Base-by-base conservation (phyloP, 2,329 filamentous ascomycete genomes). In the Neurospora crassa region DNA sequence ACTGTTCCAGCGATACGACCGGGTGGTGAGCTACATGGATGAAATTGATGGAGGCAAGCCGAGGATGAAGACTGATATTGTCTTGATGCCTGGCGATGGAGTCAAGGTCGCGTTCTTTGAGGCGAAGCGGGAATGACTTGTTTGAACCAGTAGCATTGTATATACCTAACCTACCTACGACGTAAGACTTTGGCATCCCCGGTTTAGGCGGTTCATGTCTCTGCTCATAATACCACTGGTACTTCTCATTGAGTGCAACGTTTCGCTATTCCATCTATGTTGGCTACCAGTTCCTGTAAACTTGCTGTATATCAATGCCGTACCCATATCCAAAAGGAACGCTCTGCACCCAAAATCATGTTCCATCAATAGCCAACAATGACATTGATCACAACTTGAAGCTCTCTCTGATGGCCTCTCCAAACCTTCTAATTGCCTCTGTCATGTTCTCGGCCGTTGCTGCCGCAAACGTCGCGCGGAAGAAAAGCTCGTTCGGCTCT, bases 381-480 rank as follows among this genome's bases (percentile, higher is more conserved):
- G 20, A 34, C 67, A 29, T 16, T 20, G 18, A 24, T 71, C 70
- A 74, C 63, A 76, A 34, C 40, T 80, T 79, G 74, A 86, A 89
- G 71, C 84, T 87, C 74, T 84, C 86, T 74, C 88, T 86, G 53
- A 98, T 84, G 8, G 93, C 92, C 71, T 87, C 85, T 0, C 93
- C 93, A 75, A 99, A 91, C 72, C 95, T 84, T 73, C 85, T 84
- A 71, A 94, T 93, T 1, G 92, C 92, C 77, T 90, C 87, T 2
- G 84, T 84, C 85, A 95, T 94, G 75, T 89, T 88, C 70, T 90
- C 87, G 16, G 87, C 85, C 14, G 88, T 89, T 2, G 94, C 94
- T 45, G 94, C 90, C 0, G 95, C 94, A 83, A 92, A 99, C 0
- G 95, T 99, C 4, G 92, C 90, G 69, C 96, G 88, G 85, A 98